phyloP scores from a whole-genome alignment of 129 eudicot genomes.

The Chrysanthemum lavandulifolium region DNA sequence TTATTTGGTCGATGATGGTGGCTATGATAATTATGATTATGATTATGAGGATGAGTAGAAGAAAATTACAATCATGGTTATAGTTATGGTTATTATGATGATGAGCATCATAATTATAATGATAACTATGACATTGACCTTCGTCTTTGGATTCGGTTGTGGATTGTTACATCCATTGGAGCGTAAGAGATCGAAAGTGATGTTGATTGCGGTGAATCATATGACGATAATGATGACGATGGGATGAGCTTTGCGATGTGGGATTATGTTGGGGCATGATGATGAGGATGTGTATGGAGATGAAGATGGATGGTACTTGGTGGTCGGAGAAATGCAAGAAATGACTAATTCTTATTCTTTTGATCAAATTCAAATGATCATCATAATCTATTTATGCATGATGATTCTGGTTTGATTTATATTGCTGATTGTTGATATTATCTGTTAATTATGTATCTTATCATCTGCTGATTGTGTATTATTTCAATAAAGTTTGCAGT shows the following conservation, averaged over 20 bases:
- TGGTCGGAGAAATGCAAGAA: conserved; percentile 26
- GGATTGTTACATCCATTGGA: background rate
- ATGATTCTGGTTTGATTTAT: conserved; percentile 13
- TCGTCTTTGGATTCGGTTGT: conserved; percentile 4
- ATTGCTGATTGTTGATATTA: conserved; percentile 1
- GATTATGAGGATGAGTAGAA: conserved; percentile 22
- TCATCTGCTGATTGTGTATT: conserved; percentile 16
- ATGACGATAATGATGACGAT: conserved; percentile 26
- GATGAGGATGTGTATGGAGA: conserved; percentile 34
- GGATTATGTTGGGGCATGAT: conserved; percentile 40
- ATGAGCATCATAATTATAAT: conserved; percentile 1
- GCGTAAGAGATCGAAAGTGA: background rate
- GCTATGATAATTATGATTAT: conserved; percentile 4
- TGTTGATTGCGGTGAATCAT: background rate
- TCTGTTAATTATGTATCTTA: conserved; percentile 23
- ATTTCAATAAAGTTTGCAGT: conserved; percentile 20
- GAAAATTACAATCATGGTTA: conserved; percentile 14
- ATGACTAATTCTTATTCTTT: conserved; percentile 22
- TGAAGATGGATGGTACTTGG: conserved; percentile 36
- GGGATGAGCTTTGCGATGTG: conserved; percentile 34
- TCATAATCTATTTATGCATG: conserved; percentile 24
- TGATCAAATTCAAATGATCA: conserved; percentile 24
- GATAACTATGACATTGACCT: conserved; percentile 7
- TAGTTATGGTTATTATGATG: conserved; percentile 11
- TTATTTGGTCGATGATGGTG: conserved; percentile 38